Base-by-base conservation (phyloP, 805 yeast genomes). In the Cyberlindnera xishuangbannaensis region DNA sequence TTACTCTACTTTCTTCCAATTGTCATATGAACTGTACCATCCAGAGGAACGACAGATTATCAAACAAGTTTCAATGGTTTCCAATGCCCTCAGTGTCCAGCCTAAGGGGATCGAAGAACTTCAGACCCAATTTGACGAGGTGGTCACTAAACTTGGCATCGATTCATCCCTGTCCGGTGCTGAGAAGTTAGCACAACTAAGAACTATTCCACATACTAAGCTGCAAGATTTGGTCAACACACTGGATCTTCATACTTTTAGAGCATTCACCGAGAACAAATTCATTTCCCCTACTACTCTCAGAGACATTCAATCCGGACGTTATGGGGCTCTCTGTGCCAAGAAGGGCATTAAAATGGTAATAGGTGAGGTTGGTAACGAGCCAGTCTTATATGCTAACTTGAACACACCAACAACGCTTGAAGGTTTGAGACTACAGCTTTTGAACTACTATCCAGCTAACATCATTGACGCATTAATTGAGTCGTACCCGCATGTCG, bases 1-100 rank as follows among this genome's bases (percentile, higher is more conserved):
- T n/a, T 58, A 62, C 36, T 59, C 67, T 12, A 55, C 67, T 3
- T 60, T 61, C 31, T 62, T 58, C 43, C 71, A 66, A 41, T 36
- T 65, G 18, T 61, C 61, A 2, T 65, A 65, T 43, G 70, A 65
- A 38, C 16, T 62, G 15, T 65, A 65, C 40, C 61, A 65, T 34
- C 64, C 65, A 7, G 54, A 61, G 20, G 66, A 30, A 5, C 31
- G 41, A 14, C 70, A 63, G 44, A 56, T 64, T 27, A 64, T 65
- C 41, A 63, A 64, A 37, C 60, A 59, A 39, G 52, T 49, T 10
- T 37, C 54, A 9, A 51, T 55, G 31, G 50, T 56, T 29, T 63
- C 69, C 25, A 65, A 65, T 33, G 50, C 59, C 23, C 45, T 63
- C 15, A 52, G 50, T 15, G 48, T 54, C 17, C 69, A 64, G 36